phyloP scores from a whole-genome alignment of 768 basidiomycete genomes.

The Inosperma sp. region DNA sequence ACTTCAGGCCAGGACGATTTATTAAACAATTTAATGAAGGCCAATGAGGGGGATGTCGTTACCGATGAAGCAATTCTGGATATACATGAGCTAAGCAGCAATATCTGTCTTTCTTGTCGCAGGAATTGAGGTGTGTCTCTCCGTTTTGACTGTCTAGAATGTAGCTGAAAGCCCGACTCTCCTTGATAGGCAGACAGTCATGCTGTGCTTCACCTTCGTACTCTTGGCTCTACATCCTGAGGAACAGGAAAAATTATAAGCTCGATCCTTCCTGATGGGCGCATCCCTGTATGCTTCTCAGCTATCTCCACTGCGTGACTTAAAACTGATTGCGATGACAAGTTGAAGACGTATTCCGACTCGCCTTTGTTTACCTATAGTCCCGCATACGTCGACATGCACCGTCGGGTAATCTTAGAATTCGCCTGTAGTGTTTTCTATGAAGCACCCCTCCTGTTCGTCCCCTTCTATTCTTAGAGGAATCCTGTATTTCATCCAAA shows the following conservation, averaged over 20 bases:
- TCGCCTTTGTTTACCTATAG: slow-evolving; percentile 36
- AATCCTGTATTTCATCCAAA: too few relatives aligned
- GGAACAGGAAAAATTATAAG: slow-evolving; percentile 36
- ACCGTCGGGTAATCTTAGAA: too few relatives aligned
- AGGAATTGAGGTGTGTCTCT: slow-evolving; percentile 50
- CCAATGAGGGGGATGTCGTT: slow-evolving; percentile 37
- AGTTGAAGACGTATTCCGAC: slow-evolving; percentile 42
- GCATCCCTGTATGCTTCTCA: slow-evolving; percentile 27
- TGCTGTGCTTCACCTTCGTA: too few relatives aligned
- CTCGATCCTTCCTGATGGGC: slow-evolving; percentile 28
- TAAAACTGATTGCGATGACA: background rate
- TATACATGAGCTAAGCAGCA: slow-evolving; percentile 21
- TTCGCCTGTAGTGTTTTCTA: too few relatives aligned
- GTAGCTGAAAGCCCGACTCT: too few relatives aligned
- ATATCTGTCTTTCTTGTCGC: slow-evolving; percentile 56
- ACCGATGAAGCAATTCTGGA: slow-evolving; percentile 43
- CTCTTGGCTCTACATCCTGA: too few relatives aligned
- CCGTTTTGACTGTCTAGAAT: background rate
- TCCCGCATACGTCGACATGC: slow-evolving; percentile 40
- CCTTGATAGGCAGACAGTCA: too few relatives aligned
- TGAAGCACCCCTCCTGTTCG: too few relatives aligned
- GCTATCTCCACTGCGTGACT: background rate
- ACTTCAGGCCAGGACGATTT: slow-evolving; percentile 45
- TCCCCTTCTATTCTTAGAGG: too few relatives aligned
- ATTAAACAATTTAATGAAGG: slow-evolving; percentile 47